A percentile compares a stretch with the other conserved stretches of the same genome.
phyloP scores from a whole-genome alignment of 495 filamentous ascomycete species.

The Xylaria bambusicola region DNA sequence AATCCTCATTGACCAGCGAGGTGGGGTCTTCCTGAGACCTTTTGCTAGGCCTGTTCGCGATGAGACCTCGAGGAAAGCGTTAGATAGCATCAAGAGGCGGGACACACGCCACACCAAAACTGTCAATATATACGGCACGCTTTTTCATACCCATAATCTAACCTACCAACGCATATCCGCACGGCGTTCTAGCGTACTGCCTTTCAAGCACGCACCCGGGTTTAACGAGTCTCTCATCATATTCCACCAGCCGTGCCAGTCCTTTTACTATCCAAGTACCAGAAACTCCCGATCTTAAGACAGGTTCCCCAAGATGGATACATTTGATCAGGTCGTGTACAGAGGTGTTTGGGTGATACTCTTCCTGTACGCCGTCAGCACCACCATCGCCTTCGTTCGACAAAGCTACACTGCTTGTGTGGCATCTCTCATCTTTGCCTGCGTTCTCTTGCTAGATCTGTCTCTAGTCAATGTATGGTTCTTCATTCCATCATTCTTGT shows the following conservation, averaged over 20 bases:
- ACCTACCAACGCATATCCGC: no score
- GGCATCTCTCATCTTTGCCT: slow-evolving; percentile 5
- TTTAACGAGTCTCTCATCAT: neutral
- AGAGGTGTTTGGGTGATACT: slow-evolving; percentile 8
- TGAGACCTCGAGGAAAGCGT: no score
- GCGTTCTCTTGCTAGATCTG: slow-evolving; percentile 7
- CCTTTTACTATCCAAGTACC: neutral
- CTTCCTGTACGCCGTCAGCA: slow-evolving; percentile 4
- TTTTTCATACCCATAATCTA: no score
- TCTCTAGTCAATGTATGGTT: slow-evolving; percentile 8
- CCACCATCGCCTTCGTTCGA: slow-evolving; percentile 1
- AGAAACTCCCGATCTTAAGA: no score
- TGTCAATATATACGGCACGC: neutral
- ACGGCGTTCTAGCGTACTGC: no score
- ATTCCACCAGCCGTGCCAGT: neutral
- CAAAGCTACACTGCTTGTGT: neutral
- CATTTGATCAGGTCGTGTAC: slow-evolving; percentile 10
- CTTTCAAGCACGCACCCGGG: neutral
- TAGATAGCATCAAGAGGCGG: no score
- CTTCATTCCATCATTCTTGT: slow-evolving; percentile 5
- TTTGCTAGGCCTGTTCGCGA: no score
- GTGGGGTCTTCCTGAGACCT: no score
- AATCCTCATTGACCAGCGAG: no score
- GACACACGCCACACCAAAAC: no score
- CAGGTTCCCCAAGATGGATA: slow-evolving; percentile 4